Conservation (phyloP, 2,329 filamentous ascomycete species). For the Aspergillus sp. region DNA sequence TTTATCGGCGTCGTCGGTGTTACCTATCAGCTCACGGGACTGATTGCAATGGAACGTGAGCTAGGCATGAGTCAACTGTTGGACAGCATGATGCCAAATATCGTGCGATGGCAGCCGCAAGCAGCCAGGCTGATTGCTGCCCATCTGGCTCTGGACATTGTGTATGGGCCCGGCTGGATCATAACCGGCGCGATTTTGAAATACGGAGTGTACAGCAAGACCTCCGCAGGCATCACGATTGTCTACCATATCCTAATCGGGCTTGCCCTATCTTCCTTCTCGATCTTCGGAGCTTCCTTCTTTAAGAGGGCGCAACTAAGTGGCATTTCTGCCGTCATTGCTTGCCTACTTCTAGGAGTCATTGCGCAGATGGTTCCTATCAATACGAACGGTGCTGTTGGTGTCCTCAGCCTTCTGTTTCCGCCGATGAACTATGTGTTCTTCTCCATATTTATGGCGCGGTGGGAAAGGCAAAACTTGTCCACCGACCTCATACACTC, state of each 20-base stretch:
- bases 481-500: constrained; percentile 52
- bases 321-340: constrained; percentile 67
- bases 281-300: constrained; percentile 70
- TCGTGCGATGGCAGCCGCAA: constrained; percentile 65
- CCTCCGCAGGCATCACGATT: constrained; percentile 56
- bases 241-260: constrained; percentile 69
- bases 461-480: constrained; percentile 57
- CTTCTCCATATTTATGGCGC: constrained; percentile 65
- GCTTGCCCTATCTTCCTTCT: constrained; percentile 67
- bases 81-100: constrained; percentile 82
- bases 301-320: constrained; percentile 84
- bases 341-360: constrained; percentile 66
- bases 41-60: constrained; percentile 78
- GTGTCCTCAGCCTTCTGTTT: constrained; percentile 66
- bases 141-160: constrained; percentile 67
- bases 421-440: constrained; percentile 81
- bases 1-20: constrained; percentile 72
- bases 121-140: constrained; percentile 67
- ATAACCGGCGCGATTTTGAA: constrained; percentile 59
- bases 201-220: constrained; percentile 55
- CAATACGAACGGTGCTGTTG: constrained; percentile 54
- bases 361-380: constrained; percentile 63
- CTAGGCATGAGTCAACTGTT: constrained; percentile 78
- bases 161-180: constrained; percentile 78
- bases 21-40: constrained; percentile 76